Conservation (phyloP, 2,329 filamentous ascomycete species). For the Beauveria bassiana region DNA sequence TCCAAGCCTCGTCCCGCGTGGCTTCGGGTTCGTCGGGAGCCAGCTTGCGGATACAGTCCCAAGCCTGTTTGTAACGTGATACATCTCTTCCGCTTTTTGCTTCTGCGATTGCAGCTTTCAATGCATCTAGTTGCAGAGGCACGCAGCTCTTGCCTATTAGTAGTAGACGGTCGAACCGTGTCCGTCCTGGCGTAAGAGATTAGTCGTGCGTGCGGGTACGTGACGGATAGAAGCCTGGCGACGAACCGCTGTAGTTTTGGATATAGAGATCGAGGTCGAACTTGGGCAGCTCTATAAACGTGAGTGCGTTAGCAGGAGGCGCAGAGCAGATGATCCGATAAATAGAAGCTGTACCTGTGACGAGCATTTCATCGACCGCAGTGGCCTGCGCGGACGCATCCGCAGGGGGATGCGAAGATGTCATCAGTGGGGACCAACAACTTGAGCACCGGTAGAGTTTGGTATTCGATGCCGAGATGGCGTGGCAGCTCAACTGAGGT, state of each 20-base stretch:
- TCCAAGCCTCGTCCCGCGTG: constrained; percentile 63
- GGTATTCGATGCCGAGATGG: neutral
- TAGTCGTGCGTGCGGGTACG: neutral
- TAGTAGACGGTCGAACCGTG: constrained; percentile 71
- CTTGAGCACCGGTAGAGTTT: neutral
- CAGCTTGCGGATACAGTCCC: constrained; percentile 54
- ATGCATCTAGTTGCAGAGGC: constrained; percentile 68
- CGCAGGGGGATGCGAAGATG: neutral
- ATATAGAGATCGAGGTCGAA: constrained; percentile 90
- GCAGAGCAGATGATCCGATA: neutral
- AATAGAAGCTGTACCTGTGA: neutral
- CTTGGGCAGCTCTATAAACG: constrained; percentile 61
- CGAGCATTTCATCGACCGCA: neutral
- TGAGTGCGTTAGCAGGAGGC: constrained; percentile 12
- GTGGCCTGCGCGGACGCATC: neutral
- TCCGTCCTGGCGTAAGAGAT: constrained; percentile 51
- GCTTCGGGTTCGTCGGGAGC: constrained; percentile 63
- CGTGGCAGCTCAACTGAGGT: neutral
- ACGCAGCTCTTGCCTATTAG: constrained; percentile 75
- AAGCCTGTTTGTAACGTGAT: constrained; percentile 59
- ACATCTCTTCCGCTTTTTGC: constrained; percentile 72
- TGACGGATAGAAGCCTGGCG: neutral
- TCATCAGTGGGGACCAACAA: neutral
- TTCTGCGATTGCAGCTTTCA: constrained; percentile 68
- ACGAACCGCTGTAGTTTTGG: constrained; percentile 73